Percentiles rank a stretch among this genome's conserved stretches.
Conservation (phyloP, 495 filamentous ascomycete genomes). For the Penicillium roqueforti region DNA sequence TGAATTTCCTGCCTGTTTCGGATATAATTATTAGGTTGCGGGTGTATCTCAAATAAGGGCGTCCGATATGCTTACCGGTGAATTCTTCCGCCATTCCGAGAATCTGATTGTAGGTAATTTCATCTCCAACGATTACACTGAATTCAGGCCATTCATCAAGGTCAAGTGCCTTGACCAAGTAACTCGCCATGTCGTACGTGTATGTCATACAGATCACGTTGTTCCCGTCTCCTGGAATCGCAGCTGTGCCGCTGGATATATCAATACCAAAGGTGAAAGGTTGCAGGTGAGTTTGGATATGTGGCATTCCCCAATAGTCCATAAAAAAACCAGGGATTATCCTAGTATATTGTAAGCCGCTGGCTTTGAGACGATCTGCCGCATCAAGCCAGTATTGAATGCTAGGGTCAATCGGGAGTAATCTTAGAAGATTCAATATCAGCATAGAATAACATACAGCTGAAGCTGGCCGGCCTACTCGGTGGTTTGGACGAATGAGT, state of each 20-base stretch:
- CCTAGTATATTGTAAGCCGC: slow-evolving; percentile 44
- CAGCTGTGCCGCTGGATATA: slow-evolving; percentile 41
- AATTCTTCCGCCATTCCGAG: slow-evolving; percentile 42
- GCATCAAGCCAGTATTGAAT: slow-evolving; percentile 36
- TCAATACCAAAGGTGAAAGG: slow-evolving; percentile 44
- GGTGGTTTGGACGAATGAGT: slow-evolving; percentile 37
- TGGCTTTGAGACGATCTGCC: slow-evolving; percentile 21
- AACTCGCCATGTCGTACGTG: slow-evolving; percentile 48
- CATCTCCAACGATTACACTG: slow-evolving; percentile 43
- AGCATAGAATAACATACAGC: background rate
- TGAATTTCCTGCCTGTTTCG: slow-evolving; percentile 44
- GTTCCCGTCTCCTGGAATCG: slow-evolving; percentile 51
- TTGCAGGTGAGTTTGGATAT: slow-evolving; percentile 36
- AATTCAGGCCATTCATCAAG: slow-evolving; percentile 45
- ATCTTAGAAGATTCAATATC: slow-evolving; percentile 9
- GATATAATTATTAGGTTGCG: background rate
- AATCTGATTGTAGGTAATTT: slow-evolving; percentile 46
- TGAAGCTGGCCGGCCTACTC: slow-evolving; percentile 19
- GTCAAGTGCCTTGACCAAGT: slow-evolving; percentile 44
- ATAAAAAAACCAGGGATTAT: slow-evolving; percentile 51
- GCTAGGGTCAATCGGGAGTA: slow-evolving; percentile 33
- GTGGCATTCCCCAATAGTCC: slow-evolving; percentile 52
- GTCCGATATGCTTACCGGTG: slow-evolving; percentile 31
- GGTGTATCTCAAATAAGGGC: background rate
- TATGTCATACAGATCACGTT: slow-evolving; percentile 49